Evolutionary conservation across 805 yeast species (phyloP).

Genomic region (Kuraishia hungarica): DNA sequence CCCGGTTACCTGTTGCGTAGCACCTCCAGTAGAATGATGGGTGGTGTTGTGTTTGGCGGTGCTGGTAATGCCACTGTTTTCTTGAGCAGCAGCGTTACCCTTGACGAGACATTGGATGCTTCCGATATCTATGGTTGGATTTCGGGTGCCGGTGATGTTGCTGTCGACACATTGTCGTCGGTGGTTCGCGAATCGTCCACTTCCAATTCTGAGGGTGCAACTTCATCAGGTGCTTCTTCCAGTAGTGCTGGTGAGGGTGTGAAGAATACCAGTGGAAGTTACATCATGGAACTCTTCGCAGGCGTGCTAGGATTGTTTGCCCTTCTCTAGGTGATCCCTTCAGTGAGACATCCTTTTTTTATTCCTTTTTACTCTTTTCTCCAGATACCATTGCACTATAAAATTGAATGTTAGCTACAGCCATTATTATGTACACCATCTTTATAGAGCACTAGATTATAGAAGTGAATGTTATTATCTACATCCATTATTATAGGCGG

Average conservation of each 20-base stretch:
- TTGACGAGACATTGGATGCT: constrained; percentile 36
- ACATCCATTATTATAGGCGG: too few relatives aligned
- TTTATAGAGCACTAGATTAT: too few relatives aligned
- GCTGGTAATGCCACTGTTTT: constrained; percentile 56
- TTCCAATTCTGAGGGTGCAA: background rate
- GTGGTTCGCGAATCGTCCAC: constrained; percentile 5
- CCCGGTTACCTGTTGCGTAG: constrained; percentile 52
- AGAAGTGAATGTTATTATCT: too few relatives aligned
- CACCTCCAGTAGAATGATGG: constrained; percentile 41
- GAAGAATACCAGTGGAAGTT: background rate
- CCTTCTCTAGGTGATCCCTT: background rate
- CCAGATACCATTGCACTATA: too few relatives aligned
- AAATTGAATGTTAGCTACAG: too few relatives aligned
- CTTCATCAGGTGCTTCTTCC: background rate
- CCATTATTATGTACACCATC: too few relatives aligned
- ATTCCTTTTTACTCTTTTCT: too few relatives aligned
- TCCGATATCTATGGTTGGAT: constrained; percentile 39
- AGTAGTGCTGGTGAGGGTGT: background rate
- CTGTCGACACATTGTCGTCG: constrained; percentile 13
- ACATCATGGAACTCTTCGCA: background rate
- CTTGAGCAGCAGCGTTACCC: constrained; percentile 42
- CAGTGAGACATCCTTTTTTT: too few relatives aligned
- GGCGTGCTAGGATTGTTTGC: background rate
- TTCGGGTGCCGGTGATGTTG: constrained; percentile 13
- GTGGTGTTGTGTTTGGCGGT: constrained; percentile 64